A percentile compares a stretch with the other conserved stretches of the same genome.
phyloP scores from a whole-genome alignment of 2,329 filamentous ascomycete species.

The Claviceps quebecensis region DNA sequence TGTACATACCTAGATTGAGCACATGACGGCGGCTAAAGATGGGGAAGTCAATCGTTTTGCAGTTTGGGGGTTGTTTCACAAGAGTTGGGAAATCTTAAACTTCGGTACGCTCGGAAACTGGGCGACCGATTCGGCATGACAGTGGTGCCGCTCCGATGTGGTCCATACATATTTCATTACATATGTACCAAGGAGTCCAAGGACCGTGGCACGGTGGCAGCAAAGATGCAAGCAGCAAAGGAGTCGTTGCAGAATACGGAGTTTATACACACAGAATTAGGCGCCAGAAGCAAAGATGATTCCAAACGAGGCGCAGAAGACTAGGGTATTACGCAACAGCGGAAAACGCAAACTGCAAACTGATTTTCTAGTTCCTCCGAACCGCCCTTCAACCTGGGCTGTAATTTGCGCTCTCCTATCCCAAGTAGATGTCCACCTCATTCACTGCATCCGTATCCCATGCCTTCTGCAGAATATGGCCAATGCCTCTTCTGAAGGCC shows the following conservation, averaged over 20 bases:
- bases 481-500: slow-evolving; percentile 27
- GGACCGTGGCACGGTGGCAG: too few relatives aligned
- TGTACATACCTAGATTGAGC: not conserved
- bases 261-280: too few relatives aligned
- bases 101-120: not conserved
- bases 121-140: not conserved
- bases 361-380: not conserved
- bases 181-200: too few relatives aligned
- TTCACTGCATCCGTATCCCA: slow-evolving; percentile 27
- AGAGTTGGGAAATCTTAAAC: not conserved
- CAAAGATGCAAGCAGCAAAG: too few relatives aligned
- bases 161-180: not conserved
- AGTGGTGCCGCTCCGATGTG: not conserved
- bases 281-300: too few relatives aligned
- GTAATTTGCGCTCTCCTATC: slow-evolving; percentile 12
- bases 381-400: not conserved
- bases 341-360: not conserved
- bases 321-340: too few relatives aligned
- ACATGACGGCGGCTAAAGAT: not conserved
- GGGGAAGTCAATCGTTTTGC: not conserved
- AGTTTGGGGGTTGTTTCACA: not conserved
- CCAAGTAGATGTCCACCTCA: slow-evolving; percentile 27
- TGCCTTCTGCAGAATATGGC: slow-evolving; percentile 25
- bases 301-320: too few relatives aligned
- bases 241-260: too few relatives aligned